Percentiles rank a stretch among this genome's conserved stretches.
These are phyloP conservation scores for Microsporum canis DNA, from an alignment of 2,329 filamentous ascomycete species.

Conservation along the genomic window DNA sequence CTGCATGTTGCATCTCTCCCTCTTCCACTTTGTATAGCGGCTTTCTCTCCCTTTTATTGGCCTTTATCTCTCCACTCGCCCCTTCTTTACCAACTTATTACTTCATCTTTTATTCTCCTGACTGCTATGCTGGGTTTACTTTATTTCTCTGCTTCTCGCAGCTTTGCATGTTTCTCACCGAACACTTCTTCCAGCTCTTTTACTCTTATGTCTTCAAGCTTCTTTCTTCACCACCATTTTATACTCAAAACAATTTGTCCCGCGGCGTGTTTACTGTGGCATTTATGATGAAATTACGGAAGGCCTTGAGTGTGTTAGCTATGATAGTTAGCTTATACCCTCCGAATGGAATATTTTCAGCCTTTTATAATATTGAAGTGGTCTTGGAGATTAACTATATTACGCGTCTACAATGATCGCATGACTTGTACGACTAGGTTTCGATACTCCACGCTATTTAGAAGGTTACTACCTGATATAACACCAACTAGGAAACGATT, in stretches of 20 bases:
- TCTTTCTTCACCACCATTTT: neutral
- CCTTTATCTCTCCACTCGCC: neutral
- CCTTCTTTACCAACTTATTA: neutral
- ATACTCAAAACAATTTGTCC: neutral
- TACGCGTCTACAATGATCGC: neutral
- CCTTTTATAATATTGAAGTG: neutral
- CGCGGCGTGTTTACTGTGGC: neutral
- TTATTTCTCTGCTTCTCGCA: neutral
- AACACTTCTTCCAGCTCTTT: too few species aligned
- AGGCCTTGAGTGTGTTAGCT: neutral
- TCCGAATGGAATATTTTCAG: neutral
- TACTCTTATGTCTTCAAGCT: neutral
- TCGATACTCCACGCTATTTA: neutral
- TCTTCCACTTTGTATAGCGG: neutral
- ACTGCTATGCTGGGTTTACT: neutral
- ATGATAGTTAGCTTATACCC: neutral
- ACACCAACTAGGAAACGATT: neutral
- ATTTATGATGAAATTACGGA: neutral
- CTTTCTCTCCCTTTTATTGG: neutral
- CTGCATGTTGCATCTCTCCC: constrained; percentile 2
- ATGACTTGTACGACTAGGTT: neutral
- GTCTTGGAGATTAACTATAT: neutral
- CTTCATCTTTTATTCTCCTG: neutral
- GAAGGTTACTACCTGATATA: neutral
- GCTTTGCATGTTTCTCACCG: neutral